phyloP scores from a whole-genome alignment of 352 stramenopile genomes.

The Discostella stelligera region DNA sequence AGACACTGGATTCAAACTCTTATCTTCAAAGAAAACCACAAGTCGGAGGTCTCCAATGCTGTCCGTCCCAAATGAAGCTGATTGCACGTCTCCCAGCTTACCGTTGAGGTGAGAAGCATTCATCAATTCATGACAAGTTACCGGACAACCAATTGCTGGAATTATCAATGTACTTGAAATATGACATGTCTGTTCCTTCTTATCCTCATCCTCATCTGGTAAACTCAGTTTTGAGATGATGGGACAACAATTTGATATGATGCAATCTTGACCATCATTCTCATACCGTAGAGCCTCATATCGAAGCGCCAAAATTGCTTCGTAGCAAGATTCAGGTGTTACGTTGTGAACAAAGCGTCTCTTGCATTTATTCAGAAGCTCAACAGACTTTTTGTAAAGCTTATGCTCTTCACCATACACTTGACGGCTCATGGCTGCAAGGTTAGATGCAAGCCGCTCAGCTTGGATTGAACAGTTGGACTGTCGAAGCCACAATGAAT shows the following conservation, averaged over 20 bases:
- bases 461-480: slow-evolving; percentile 4
- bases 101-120: slow-evolving; percentile 21
- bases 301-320: too few relatives aligned
- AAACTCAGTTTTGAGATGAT: slow-evolving; percentile 32
- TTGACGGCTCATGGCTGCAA: slow-evolving; percentile 2
- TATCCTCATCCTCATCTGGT: slow-evolving; percentile 46
- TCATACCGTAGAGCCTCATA: slow-evolving; percentile 3
- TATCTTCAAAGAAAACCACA: slow-evolving; percentile 20
- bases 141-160: neutral
- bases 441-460: slow-evolving; percentile 2
- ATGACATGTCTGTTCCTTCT: slow-evolving; percentile 12
- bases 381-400: neutral
- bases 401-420: slow-evolving; percentile 16
- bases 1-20: neutral
- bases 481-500: neutral
- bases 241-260: slow-evolving; percentile 8
- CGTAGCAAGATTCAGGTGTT: neutral
- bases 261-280: slow-evolving; percentile 46
- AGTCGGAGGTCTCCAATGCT: neutral
- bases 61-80: neutral
- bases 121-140: slow-evolving; percentile 14
- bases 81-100: slow-evolving; percentile 10
- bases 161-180: neutral
- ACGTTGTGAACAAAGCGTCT: neutral
- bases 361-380: neutral